phyloP scores from a whole-genome alignment of 2,329 filamentous ascomycete species.

The Aspergillus pseudonomiae region DNA sequence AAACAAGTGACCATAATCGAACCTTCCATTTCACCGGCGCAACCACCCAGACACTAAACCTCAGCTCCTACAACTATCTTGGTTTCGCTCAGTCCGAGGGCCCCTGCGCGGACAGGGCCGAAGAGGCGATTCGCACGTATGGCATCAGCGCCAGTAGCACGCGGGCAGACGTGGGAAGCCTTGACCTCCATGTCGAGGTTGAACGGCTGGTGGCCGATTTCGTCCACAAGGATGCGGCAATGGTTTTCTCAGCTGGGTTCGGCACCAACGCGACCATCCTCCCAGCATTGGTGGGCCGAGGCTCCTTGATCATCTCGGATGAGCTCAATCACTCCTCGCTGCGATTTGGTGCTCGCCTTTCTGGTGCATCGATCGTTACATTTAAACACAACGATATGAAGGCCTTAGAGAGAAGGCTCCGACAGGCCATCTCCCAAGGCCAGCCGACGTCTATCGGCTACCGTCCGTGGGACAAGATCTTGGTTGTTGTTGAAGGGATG shows the following conservation, averaged over 20 bases:
- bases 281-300: constrained; percentile 88
- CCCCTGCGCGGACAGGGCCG: constrained; percentile 89
- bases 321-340: constrained; percentile 98
- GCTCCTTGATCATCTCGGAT: constrained; percentile 91
- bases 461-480: constrained; percentile 97
- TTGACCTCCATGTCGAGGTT: constrained; percentile 84
- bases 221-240: constrained; percentile 89
- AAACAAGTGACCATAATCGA: constrained; percentile 87
- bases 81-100: constrained; percentile 97
- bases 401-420: constrained; percentile 80
- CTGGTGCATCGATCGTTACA: constrained; percentile 89
- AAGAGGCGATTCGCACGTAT: constrained; percentile 53
- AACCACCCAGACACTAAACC: constrained; percentile 90
- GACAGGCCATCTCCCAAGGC: constrained; percentile 92
- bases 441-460: constrained; percentile 83
- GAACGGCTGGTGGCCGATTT: constrained; percentile 88
- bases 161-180: constrained; percentile 80
- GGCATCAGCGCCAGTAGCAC: constrained; percentile 82
- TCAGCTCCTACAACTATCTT: constrained; percentile 99
- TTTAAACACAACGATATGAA: constrained; percentile 98
- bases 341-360: constrained; percentile 89
- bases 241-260: constrained; percentile 99
- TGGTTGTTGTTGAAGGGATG: constrained; percentile 92
- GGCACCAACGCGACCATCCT: constrained; percentile 96
- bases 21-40: constrained; percentile 88